Percentiles rank a stretch among this genome's conserved stretches.
phyloP scores from a whole-genome alignment of 805 yeast species.

The Starmerella stigmatis region DNA sequence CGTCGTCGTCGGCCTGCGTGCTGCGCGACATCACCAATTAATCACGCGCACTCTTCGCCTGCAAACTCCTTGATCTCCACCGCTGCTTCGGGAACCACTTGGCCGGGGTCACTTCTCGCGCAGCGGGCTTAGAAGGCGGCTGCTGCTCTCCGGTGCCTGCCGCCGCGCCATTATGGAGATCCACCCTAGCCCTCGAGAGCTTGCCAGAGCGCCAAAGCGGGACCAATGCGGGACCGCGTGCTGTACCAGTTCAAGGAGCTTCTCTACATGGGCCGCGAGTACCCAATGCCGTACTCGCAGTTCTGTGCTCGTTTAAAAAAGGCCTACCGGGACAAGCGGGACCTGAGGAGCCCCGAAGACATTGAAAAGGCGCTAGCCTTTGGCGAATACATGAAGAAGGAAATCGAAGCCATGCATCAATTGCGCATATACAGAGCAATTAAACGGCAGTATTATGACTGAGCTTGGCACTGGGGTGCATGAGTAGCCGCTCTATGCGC shows the following conservation, averaged over 20 bases:
- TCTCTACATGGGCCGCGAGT: constrained; percentile 32
- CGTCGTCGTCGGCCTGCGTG: constrained; percentile 7
- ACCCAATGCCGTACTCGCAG: constrained; percentile 31
- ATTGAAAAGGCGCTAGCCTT: constrained; percentile 28
- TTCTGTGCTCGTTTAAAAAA: constrained; percentile 26
- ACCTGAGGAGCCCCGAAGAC: constrained; percentile 23
- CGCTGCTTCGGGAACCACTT: no score
- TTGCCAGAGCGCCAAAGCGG: no score
- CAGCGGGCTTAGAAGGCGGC: no score
- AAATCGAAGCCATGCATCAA: constrained; percentile 31
- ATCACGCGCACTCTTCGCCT: background rate
- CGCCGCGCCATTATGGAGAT: no score
- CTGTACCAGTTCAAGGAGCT: constrained; percentile 33
- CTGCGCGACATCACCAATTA: background rate
- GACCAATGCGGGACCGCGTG: constrained; percentile 20
- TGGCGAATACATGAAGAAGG: constrained; percentile 34
- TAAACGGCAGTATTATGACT: constrained; percentile 27
- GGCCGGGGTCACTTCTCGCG: background rate
- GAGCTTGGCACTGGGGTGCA: background rate
- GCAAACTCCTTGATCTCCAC: no score
- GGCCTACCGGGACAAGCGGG: constrained; percentile 28
- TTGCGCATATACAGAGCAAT: constrained; percentile 32
- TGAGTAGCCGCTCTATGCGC: background rate
- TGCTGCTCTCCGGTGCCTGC: no score
- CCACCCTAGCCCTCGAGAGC: no score